Percentiles rank a stretch among this genome's conserved stretches.
phyloP scores from a whole-genome alignment of 2,329 filamentous ascomycete species.

The Diaporthe amygdali region DNA sequence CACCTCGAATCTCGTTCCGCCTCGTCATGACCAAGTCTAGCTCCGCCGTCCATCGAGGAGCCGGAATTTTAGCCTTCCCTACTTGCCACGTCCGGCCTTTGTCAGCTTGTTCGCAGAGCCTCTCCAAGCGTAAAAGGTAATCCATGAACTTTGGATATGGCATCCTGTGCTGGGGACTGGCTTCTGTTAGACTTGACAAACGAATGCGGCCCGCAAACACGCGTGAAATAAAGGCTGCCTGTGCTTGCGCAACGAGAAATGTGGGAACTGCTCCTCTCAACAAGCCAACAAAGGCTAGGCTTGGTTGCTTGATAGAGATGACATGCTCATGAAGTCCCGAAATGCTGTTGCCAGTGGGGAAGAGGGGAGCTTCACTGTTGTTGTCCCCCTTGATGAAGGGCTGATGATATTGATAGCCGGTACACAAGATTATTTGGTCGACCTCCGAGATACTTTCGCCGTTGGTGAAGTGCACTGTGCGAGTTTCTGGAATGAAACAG shows the following conservation, averaged over 20 bases:
- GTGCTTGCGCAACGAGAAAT: conserved; percentile 6
- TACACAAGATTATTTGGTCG: conserved; percentile 7
- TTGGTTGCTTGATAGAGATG: neutral
- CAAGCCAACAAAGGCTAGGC: neutral
- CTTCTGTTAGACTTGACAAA: neutral
- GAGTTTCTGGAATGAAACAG: neutral
- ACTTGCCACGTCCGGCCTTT: neutral
- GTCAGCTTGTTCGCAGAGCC: neutral
- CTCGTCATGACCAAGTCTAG: neutral
- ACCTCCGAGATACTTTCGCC: neutral
- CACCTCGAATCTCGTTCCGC: neutral
- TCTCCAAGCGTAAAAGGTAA: neutral
- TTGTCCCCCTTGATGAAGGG: neutral
- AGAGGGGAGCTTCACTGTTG: neutral
- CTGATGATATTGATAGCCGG: conserved; percentile 5
- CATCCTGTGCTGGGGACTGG: neutral
- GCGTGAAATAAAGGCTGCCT: conserved; percentile 2
- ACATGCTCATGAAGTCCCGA: neutral
- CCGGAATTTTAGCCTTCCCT: neutral
- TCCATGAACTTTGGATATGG: conserved; percentile 1
- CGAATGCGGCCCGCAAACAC: neutral
- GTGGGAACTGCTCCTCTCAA: neutral
- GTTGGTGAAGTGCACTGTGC: neutral
- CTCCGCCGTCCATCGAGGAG: neutral
- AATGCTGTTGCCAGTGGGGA: neutral